Evolutionary conservation across 2,329 filamentous ascomycete species (phyloP), one percentile per base, ranked within the genome.

Genomic region (Fusarium solani-melongenae): DNA sequence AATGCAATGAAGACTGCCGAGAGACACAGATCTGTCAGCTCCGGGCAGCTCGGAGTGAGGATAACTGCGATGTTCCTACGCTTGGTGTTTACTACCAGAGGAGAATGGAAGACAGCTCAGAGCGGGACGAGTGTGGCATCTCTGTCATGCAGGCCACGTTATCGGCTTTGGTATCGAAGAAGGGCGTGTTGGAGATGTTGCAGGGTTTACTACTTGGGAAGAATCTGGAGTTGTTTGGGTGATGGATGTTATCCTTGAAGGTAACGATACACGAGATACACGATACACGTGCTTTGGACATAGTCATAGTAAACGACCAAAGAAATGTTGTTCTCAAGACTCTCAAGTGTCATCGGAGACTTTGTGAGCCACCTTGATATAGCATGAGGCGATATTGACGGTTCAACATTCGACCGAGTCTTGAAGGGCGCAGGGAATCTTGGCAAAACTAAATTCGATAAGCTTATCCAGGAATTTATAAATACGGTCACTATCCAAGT

Each of bases 11-110:
- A 2, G 79, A 81, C 7, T 89, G 88, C 74, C 81, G 81, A 69
- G 78, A 73, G 2, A 70, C 78, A 3, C 86, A 88, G 76, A 85
- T 90, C 9, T 91, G 89, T 74, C 82, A 85, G 71, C 74, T 90
- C 31, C 82, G 88, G n/a, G 87, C 85, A 1, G 87, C 82, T 10
- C 83, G 88, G 51, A 83, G 85, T 29, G 84, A 89, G 79, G 84
- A 88, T 75, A 89, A 88, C 76, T 89, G 89, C 78, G 81, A 81
- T 36, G 77, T 77, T 33, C 81, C 83, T 1, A 78, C 79, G 5
- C 72, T 81, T 2, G 83, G 82, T 34, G 65, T 84, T 20, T 78
- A 81, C 58, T 76, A 75, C 11, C 85, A 83, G 77, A 70, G 79
- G 63, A 78, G 55, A 63, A 71, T 74, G 59, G 64, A 66, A 34